Conservation (phyloP, 148 eudicot species). For the Tetragonia tetragonoides region DNA sequence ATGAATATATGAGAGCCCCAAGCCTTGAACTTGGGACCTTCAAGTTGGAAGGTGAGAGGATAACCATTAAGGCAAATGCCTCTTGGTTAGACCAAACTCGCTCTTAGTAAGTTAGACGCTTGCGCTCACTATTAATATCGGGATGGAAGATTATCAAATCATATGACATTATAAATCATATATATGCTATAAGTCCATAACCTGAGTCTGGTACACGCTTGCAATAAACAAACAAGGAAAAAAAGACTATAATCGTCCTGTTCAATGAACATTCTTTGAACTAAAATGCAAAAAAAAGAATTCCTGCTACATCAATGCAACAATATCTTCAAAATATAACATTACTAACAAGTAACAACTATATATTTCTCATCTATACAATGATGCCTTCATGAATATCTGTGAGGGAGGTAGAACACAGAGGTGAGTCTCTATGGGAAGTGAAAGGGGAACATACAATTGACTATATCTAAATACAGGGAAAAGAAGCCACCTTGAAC, state of each 20-base stretch:
- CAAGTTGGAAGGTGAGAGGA: too few relatives aligned
- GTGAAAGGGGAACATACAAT: neutral
- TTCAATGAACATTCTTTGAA: constrained; percentile 11
- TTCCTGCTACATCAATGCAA: neutral
- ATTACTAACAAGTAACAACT: neutral
- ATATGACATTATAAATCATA: too few relatives aligned
- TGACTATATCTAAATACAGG: neutral
- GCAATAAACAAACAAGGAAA: neutral
- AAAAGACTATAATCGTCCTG: neutral
- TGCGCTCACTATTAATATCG: too few relatives aligned
- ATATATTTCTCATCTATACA: constrained; percentile 15
- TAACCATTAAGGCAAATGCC: too few relatives aligned
- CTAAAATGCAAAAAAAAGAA: constrained; percentile 21
- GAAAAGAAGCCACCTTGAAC: neutral
- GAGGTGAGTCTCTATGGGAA: neutral
- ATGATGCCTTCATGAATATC: constrained; percentile 7
- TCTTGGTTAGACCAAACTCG: too few relatives aligned
- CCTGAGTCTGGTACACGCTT: neutral
- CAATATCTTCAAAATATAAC: neutral
- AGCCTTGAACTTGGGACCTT: too few relatives aligned
- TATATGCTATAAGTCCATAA: too few relatives aligned
- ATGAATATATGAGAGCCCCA: too few relatives aligned
- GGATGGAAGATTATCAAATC: too few relatives aligned
- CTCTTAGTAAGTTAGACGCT: too few relatives aligned
- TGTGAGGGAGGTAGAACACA: neutral